Conservation (phyloP, 768 basidiomycete species). For the Pleurotus pulmonarius region DNA sequence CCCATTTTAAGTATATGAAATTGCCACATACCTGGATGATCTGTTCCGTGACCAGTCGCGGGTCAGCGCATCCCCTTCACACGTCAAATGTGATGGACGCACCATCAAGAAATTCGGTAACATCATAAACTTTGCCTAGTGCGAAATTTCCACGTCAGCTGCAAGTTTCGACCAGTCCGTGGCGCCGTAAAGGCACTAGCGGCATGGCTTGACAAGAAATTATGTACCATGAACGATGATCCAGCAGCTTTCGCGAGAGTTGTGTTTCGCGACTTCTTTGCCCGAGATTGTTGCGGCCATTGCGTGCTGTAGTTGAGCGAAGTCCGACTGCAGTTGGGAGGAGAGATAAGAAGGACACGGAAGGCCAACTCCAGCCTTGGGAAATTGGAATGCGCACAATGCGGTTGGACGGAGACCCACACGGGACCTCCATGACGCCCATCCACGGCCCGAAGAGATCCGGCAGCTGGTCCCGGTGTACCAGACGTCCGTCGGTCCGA, state of each 20-base stretch:
- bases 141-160: not conserved
- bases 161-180: constrained; percentile 9
- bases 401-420: too few species aligned
- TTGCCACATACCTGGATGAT: not conserved
- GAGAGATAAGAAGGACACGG: not conserved
- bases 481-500: too few species aligned
- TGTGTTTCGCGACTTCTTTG: constrained; percentile 51
- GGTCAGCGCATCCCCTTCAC: not conserved
- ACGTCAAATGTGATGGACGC: constrained; percentile 13
- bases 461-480: too few species aligned
- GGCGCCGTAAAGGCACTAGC: not conserved
- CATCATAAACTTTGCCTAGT: constrained; percentile 71
- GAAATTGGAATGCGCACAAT: not conserved
- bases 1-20: too few species aligned
- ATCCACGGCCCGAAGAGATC: too few species aligned
- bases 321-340: constrained; percentile 2
- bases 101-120: constrained; percentile 76
- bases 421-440: too few species aligned
- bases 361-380: not conserved
- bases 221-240: constrained; percentile 76
- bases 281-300: constrained; percentile 30
- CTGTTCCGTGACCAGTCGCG: not conserved
- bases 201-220: not conserved
- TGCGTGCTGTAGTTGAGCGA: too few species aligned
- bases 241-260: constrained; percentile 64